Conservation (phyloP, 306 rosid genomes). For the Citrullus amarus region DNA sequence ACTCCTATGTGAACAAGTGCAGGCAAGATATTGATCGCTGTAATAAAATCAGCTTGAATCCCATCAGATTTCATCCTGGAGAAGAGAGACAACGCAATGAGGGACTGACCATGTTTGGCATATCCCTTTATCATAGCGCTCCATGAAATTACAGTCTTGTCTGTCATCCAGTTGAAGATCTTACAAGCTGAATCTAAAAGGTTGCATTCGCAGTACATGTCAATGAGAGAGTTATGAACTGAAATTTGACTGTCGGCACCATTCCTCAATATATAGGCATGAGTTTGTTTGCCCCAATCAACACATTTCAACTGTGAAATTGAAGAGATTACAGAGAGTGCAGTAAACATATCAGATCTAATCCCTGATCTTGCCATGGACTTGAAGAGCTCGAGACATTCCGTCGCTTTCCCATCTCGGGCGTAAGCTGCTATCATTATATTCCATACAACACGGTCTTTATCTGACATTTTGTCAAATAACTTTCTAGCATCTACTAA, state of each 20-base stretch:
- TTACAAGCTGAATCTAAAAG: conserved; percentile 23
- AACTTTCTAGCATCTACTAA: conserved; percentile 29
- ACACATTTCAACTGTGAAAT: conserved; percentile 25
- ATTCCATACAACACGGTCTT: conserved; percentile 68
- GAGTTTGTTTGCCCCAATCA: conserved; percentile 53
- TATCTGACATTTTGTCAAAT: conserved; percentile 54
- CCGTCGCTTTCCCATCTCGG: conserved; percentile 19
- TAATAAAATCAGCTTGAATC: conserved; percentile 34
- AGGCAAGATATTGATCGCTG: conserved; percentile 49
- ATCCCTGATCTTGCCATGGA: conserved; percentile 45
- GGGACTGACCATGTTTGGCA: conserved; percentile 29
- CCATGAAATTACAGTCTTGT: conserved; percentile 62
- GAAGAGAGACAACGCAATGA: conserved; percentile 45
- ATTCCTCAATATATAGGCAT: conserved; percentile 55
- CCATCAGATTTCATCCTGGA: conserved; percentile 42
- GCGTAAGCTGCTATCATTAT: conserved; percentile 50
- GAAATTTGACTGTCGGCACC: conserved; percentile 54
- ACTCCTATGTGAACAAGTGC: conserved; percentile 62
- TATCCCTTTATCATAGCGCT: conserved; percentile 63
- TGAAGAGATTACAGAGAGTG: conserved; percentile 56
- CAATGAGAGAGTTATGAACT: conserved; percentile 54
- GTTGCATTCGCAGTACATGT: conserved; percentile 46
- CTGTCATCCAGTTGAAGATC: conserved; percentile 24
- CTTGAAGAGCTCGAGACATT: conserved; percentile 37
- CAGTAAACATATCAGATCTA: conserved; percentile 58